Percentiles rank a stretch among this genome's conserved stretches.
Evolutionary conservation across 352 stramenopile genomes (phyloP).

Genomic region (Achlya hypogyna): DNA sequence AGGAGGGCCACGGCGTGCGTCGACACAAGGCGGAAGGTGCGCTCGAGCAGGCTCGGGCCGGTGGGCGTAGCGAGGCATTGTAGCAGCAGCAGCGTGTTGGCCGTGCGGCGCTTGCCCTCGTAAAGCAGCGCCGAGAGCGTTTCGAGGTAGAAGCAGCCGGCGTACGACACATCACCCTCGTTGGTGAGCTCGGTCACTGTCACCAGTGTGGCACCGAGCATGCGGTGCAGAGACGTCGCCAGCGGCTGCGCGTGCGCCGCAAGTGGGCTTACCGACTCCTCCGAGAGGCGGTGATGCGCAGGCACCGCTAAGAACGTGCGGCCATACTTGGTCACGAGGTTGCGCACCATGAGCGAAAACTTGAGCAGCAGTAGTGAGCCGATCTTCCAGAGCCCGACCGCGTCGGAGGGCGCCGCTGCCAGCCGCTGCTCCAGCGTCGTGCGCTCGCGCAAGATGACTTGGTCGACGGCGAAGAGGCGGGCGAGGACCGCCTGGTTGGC

Average conservation of each 20-base stretch:
- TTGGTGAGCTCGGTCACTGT: conserved; percentile 35
- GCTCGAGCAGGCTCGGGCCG: not conserved
- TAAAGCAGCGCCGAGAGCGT: conserved; percentile 66
- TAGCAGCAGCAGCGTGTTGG: conserved; percentile 61
- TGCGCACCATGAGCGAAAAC: conserved; percentile 63
- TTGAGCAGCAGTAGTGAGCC: conserved; percentile 66
- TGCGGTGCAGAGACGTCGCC: conserved; percentile 33
- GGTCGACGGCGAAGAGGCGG: conserved; percentile 61
- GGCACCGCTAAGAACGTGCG: conserved; percentile 58
- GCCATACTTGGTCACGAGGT: conserved; percentile 46
- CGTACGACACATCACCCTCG: conserved; percentile 62
- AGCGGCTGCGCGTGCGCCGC: conserved; percentile 48
- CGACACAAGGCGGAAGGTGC: not conserved
- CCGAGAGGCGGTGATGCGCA: conserved; percentile 52
- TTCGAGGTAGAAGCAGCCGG: conserved; percentile 68
- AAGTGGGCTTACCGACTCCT: conserved; percentile 46
- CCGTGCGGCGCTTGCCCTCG: conserved; percentile 65
- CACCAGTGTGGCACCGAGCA: conserved; percentile 41
- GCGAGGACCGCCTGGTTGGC: conserved; percentile 43
- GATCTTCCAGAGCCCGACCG: conserved; percentile 63
- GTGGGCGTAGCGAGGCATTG: too few species aligned
- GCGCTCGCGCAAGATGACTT: conserved; percentile 63
- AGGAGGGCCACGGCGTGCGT: not conserved
- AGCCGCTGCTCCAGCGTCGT: conserved; percentile 36
- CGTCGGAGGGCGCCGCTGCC: not conserved